Evolutionary conservation across 140 eudicot species (phyloP).

Genomic region (Ambrosia hybrid): DNA sequence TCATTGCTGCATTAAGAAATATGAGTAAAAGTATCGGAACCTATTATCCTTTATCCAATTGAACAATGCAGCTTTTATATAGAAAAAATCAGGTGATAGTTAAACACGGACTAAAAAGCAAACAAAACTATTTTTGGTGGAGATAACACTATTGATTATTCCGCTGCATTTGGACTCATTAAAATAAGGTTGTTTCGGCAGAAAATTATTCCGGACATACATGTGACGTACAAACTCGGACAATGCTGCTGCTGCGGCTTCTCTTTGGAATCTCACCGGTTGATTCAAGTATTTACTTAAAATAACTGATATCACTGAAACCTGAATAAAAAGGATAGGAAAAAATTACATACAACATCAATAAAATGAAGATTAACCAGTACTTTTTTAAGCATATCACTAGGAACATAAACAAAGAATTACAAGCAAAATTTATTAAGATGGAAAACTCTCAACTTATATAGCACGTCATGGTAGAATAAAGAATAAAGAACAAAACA

Average conservation of each 20-base stretch:
- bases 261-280: slow-evolving; percentile 67
- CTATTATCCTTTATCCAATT: slow-evolving; percentile 1
- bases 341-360: neutral
- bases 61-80: slow-evolving; percentile 8
- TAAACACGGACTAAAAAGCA: neutral
- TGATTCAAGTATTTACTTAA: slow-evolving; percentile 67
- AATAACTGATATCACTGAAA: slow-evolving; percentile 59
- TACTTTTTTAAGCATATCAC: neutral
- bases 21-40: neutral
- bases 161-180: neutral
- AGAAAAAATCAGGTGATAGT: neutral
- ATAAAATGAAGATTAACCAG: slow-evolving; percentile 2
- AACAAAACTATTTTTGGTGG: neutral
- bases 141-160: neutral
- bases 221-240: slow-evolving; percentile 89
- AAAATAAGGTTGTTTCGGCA: slow-evolving; percentile 6
- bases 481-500: neutral
- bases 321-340: slow-evolving; percentile 37
- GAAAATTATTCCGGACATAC: slow-evolving; percentile 37
- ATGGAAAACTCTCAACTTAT: neutral
- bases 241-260: slow-evolving; percentile 98
- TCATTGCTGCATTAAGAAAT: slow-evolving; percentile 61
- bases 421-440: neutral
- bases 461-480: slow-evolving; percentile 4
- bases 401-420: neutral